Base-by-base conservation (phyloP, 2,329 filamentous ascomycete genomes). In the Bipolaris cookei region DNA sequence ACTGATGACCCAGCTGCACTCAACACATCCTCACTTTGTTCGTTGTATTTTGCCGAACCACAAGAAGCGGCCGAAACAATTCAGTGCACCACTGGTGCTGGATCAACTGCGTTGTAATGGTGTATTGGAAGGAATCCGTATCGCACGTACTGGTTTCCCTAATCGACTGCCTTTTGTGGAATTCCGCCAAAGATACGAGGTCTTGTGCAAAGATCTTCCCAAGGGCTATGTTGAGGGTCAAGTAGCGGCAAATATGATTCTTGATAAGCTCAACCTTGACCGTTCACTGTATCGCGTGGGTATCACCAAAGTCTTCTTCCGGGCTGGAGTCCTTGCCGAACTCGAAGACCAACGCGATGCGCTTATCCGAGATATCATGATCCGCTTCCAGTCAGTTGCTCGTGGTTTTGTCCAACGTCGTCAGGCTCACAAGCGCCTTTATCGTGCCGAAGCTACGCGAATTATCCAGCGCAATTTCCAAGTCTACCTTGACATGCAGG, bases 21-120 rank as follows among this genome's bases (percentile, higher is more conserved):
- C 91, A 0, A 99, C 95, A 0, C 95, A 99, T 74, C 96, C 96
- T 56, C 95, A 99, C 77, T 99, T 99, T 74, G 95, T 99, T 28
- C 90, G 95, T 44, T 99, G 95, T 74, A 99, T 99, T 61, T 83
- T 99, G 58, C 96, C 95, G 3, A 99, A 99, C 72, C 95, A 99
- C 81, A 97, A 97, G 78, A 99, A 99, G 78, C 86, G 89, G 21
- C 92, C 95, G 0, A 99, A 99, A 77, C 90, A 93, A 72, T 92
- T 98, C 76, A 91, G 90, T 71, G 91, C 91, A 3, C 86, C 92
- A 2, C 85, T 99, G n/a, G 96, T 99, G 1, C 84, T 99, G 5
- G 95, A 99, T 70, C 96, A 99, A 75, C 81, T 99, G n/a, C 88
- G 95, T 50, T 99, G 95, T 79, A 99, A 99, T 74, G 95, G 95